phyloP scores from a whole-genome alignment of 1,284 basidiomycete genomes.

The Rhodofomes roseus region DNA sequence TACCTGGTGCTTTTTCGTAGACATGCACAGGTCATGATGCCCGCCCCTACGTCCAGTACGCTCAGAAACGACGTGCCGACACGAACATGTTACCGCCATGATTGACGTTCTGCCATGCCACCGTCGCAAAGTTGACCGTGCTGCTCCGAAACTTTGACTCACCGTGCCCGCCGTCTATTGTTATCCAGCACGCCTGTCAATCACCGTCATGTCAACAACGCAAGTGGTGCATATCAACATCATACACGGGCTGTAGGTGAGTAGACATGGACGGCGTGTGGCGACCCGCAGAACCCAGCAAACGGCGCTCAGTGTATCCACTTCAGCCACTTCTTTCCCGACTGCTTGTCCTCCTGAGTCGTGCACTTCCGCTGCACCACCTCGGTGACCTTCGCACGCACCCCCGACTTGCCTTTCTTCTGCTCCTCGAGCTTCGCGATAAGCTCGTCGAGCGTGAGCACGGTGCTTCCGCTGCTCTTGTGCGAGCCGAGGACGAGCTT shows the following conservation, averaged over 20 bases:
- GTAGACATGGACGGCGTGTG: not conserved
- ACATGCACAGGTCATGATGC: too few species aligned
- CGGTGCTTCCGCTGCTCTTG: conserved; percentile 51
- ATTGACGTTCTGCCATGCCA: too few species aligned
- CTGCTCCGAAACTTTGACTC: too few species aligned
- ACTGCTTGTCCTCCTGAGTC: conserved; percentile 47
- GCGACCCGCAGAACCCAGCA: not conserved
- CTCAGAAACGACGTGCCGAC: too few species aligned
- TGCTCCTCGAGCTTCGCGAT: conserved; percentile 46
- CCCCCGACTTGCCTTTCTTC: conserved; percentile 61
- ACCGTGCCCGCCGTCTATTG: too few species aligned
- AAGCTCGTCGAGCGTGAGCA: conserved; percentile 58
- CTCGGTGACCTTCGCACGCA: conserved; percentile 72
- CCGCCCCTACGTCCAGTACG: too few species aligned
- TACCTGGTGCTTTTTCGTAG: too few species aligned
- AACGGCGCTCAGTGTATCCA: conserved; percentile 42
- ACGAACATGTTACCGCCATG: too few species aligned
- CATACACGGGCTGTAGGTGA: not conserved
- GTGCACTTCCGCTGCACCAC: conserved; percentile 62
- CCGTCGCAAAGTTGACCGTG: too few species aligned
- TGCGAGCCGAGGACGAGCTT: conserved; percentile 57
- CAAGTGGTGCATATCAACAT: not conserved
- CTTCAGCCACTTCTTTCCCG: conserved; percentile 52
- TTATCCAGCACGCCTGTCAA: not conserved
- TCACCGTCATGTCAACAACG: not conserved